These are phyloP conservation scores for Porphyrellus cyaneotinctus DNA, from an alignment of 768 basidiomycete genomes.

Conservation along the genomic window DNA sequence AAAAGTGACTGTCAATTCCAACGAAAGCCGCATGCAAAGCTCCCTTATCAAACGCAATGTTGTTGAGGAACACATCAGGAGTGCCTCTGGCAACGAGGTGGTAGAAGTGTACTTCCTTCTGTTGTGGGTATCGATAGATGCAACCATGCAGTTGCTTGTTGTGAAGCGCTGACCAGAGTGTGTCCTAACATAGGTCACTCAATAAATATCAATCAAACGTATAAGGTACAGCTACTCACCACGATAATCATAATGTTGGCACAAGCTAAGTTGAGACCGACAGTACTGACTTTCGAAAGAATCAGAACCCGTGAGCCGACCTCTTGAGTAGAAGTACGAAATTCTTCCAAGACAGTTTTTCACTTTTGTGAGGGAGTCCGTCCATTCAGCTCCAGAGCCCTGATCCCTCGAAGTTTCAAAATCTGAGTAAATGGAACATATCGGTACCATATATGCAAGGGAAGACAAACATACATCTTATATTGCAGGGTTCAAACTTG, in stretches of 20 bases:
- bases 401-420: not conserved
- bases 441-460: not conserved
- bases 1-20: not conserved
- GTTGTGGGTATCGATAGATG: not conserved
- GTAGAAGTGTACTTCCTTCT: conserved; percentile 15
- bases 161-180: not conserved
- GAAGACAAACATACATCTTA: not conserved
- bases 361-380: not conserved
- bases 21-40: not conserved
- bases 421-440: not conserved
- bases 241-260: not conserved
- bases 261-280: not conserved
- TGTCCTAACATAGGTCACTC: not conserved
- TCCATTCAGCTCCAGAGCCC: not conserved
- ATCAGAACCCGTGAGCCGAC: conserved; percentile 4
- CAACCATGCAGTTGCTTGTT: not conserved
- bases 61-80: conserved; percentile 4
- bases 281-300: not conserved
- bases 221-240: not conserved
- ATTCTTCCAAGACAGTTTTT: not conserved
- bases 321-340: not conserved
- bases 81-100: conserved; percentile 8
- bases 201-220: too few species aligned
- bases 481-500: not conserved
- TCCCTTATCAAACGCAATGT: conserved; percentile 19